These are phyloP conservation scores for Cyamopsis tetragonoloba DNA, from an alignment of 306 rosid species.

Conservation along the genomic window DNA sequence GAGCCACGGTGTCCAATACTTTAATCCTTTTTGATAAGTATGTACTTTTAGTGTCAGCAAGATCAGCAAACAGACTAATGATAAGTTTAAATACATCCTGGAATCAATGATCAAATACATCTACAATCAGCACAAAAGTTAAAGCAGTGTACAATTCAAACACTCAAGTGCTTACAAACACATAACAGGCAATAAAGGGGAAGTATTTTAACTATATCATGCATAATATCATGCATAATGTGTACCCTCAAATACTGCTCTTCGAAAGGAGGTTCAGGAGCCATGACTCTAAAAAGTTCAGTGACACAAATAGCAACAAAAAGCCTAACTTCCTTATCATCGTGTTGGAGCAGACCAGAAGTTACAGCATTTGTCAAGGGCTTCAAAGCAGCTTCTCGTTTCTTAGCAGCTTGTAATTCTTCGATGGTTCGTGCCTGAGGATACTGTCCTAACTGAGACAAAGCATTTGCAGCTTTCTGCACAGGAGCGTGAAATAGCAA, in stretches of 20 bases:
- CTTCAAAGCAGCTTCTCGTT: slow-evolving; percentile 41
- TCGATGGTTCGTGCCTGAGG: slow-evolving; percentile 19
- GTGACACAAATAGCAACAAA: slow-evolving; percentile 64
- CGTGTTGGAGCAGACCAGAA: slow-evolving; percentile 54
- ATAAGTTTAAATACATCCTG: slow-evolving; percentile 75
- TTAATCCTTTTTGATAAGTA: slow-evolving; percentile 73
- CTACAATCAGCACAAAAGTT: slow-evolving; percentile 5
- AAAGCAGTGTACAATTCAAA: background rate
- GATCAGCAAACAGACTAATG: slow-evolving; percentile 63
- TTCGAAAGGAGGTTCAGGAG: slow-evolving; percentile 81
- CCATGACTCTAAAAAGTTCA: slow-evolving; percentile 73
- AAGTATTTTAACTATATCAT: background rate
- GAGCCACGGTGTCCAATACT: slow-evolving; percentile 73
- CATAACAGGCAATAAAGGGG: background rate
- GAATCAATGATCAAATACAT: slow-evolving; percentile 21
- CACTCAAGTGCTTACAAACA: background rate
- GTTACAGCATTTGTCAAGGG: slow-evolving; percentile 48
- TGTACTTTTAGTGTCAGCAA: slow-evolving; percentile 59
- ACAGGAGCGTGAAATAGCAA: background rate
- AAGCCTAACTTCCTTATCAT: slow-evolving; percentile 79
- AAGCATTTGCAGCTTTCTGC: slow-evolving; percentile 68
- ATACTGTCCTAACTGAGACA: slow-evolving; percentile 67
- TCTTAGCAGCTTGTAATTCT: slow-evolving; percentile 38
- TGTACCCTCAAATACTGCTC: slow-evolving; percentile 69
- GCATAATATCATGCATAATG: background rate